Conservation (phyloP, 176 grass and related monocot genomes). For the Musa acuminata region DNA sequence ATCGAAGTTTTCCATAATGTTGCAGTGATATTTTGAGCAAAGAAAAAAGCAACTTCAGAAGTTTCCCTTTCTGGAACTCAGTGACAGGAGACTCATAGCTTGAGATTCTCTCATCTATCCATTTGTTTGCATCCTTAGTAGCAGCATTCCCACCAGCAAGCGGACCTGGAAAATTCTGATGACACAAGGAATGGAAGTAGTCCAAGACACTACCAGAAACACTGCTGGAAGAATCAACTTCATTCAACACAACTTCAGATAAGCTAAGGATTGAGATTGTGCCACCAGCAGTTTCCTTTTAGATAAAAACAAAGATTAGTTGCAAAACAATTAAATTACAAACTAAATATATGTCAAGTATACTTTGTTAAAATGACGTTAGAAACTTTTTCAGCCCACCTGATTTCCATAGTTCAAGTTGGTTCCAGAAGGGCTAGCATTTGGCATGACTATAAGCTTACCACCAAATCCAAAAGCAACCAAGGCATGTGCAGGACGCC, state of each 20-base stretch:
- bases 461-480: slow-evolving; percentile 93
- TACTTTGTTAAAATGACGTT: neutral
- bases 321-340: neutral
- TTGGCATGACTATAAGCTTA: slow-evolving; percentile 74
- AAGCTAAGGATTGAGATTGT: slow-evolving; percentile 69
- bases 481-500: slow-evolving; percentile 69
- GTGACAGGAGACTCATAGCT: slow-evolving; percentile 37
- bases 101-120: slow-evolving; percentile 79
- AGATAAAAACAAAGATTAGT: slow-evolving; percentile 17
- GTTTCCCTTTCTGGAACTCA: slow-evolving; percentile 57
- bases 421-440: slow-evolving; percentile 45
- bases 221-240: slow-evolving; percentile 42
- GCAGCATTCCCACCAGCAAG: slow-evolving; percentile 78
- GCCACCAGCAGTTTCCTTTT: slow-evolving; percentile 34
- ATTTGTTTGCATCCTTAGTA: slow-evolving; percentile 91
- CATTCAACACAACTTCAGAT: slow-evolving; percentile 54
- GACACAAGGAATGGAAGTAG: slow-evolving; percentile 68
- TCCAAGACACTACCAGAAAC: slow-evolving; percentile 35
- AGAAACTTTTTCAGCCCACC: slow-evolving; percentile 27
- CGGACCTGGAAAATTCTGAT: slow-evolving; percentile 69
- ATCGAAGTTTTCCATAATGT: slow-evolving; percentile 89
- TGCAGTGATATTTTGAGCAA: slow-evolving; percentile 90
- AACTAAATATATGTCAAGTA: no score
- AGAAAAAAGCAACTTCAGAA: slow-evolving; percentile 60
- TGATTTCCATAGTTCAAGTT: slow-evolving; percentile 49